phyloP scores from a whole-genome alignment of 495 filamentous ascomycete species.

The Lepidopterella palustris region DNA sequence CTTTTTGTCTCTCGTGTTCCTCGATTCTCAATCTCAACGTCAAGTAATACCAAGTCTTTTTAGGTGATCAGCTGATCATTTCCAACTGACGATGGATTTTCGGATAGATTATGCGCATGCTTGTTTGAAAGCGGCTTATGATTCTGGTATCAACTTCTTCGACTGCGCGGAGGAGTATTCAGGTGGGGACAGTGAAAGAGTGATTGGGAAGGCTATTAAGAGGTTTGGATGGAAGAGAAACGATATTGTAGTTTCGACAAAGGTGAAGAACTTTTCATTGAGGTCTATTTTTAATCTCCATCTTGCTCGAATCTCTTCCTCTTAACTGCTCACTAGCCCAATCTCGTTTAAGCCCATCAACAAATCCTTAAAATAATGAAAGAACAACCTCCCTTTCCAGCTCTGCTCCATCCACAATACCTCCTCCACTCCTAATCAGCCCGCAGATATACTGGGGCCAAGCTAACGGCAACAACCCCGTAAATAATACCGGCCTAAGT shows the following conservation, averaged over 20 bases:
- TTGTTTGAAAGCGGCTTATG: conserved; percentile 71
- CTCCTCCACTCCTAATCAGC: background rate
- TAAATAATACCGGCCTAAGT: conserved; percentile 71
- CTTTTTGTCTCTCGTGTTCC: background rate
- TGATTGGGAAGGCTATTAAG: conserved; percentile 67
- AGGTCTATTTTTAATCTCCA: background rate
- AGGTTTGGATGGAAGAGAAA: conserved; percentile 67
- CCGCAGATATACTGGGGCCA: conserved; percentile 60
- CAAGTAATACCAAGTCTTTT: background rate
- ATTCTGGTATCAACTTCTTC: conserved; percentile 71
- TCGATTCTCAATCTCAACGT: background rate
- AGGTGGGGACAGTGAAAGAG: conserved; percentile 61
- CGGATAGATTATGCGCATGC: conserved; percentile 52
- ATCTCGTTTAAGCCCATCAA: too few relatives aligned
- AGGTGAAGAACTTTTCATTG: conserved; percentile 41
- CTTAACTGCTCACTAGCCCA: background rate
- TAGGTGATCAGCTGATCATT: background rate
- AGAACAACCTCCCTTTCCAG: background rate
- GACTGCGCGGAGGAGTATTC: conserved; percentile 49
- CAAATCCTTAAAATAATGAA: background rate
- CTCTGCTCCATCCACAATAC: too few relatives aligned
- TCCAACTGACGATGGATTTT: background rate
- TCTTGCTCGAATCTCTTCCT: background rate
- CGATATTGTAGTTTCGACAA: conserved; percentile 81
- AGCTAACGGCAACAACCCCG: conserved; percentile 53